Conservation (phyloP, 1,284 basidiomycete species). For the Heterobasidion annosum region DNA sequence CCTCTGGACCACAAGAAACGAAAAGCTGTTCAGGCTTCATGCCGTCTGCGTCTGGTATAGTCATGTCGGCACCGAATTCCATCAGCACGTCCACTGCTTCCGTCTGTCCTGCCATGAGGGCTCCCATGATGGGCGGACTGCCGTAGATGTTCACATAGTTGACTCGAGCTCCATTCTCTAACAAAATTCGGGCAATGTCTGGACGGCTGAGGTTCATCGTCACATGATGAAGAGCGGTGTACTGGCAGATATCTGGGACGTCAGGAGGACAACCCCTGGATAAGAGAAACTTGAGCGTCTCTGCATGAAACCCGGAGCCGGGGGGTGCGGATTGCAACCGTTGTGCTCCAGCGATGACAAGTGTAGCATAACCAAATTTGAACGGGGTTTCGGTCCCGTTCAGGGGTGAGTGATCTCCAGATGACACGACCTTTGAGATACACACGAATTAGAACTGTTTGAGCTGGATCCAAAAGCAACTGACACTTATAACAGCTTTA, state of each 20-base stretch:
- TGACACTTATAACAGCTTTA: background rate
- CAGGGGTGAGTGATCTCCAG: conserved; percentile 31
- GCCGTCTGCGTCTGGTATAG: conserved; percentile 38
- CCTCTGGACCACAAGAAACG: conserved; percentile 29
- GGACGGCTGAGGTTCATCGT: conserved; percentile 19
- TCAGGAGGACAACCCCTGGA: conserved; percentile 31
- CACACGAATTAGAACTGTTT: background rate
- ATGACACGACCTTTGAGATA: conserved; percentile 24
- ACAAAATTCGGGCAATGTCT: conserved; percentile 26
- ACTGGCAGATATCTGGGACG: conserved; percentile 35
- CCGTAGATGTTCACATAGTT: conserved; percentile 34
- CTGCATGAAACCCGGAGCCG: background rate
- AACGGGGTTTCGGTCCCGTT: conserved; percentile 35
- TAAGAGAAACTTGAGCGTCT: conserved; percentile 30
- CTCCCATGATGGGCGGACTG: conserved; percentile 28
- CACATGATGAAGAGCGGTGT: conserved; percentile 39
- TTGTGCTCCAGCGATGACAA: conserved; percentile 35
- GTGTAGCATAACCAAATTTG: conserved; percentile 34
- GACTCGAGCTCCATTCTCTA: conserved; percentile 32
- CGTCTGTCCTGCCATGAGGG: conserved; percentile 26
- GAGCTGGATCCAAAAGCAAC: background rate
- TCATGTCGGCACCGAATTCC: conserved; percentile 37
- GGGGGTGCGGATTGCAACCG: conserved; percentile 15
- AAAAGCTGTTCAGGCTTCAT: conserved; percentile 22
- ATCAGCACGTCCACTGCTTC: conserved; percentile 34